Evolutionary conservation across 2,329 filamentous ascomycete species (phyloP).

Genomic region (Penicillium sumatraense): DNA sequence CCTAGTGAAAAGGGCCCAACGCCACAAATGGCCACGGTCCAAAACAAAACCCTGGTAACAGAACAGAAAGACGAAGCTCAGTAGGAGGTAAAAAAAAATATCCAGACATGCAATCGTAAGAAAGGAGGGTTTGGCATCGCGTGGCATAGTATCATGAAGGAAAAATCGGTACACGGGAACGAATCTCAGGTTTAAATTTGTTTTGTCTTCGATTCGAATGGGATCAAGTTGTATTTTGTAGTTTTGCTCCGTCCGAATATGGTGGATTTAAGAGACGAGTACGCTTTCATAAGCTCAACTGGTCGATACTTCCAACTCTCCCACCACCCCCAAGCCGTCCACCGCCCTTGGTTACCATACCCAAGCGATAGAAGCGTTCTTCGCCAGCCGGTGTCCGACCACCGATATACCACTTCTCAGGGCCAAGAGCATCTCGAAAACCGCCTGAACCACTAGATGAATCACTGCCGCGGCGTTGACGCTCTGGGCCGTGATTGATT

Average conservation of each 20-base stretch:
- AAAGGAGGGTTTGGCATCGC: background rate
- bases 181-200: background rate
- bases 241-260: background rate
- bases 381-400: constrained; percentile 52
- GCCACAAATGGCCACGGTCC: background rate
- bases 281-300: constrained; percentile 48
- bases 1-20: background rate
- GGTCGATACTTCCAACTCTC: constrained; percentile 53
- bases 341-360: constrained; percentile 52
- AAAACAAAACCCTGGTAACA: background rate
- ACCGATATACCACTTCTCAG: constrained; percentile 58
- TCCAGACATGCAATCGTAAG: background rate
- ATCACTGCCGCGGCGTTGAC: constrained; percentile 53
- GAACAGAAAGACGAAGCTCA: background rate
- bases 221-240: background rate
- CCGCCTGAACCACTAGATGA: constrained; percentile 53
- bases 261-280: background rate
- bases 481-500: constrained; percentile 40
- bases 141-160: background rate
- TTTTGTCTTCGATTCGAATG: background rate
- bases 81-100: background rate
- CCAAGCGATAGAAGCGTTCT: constrained; percentile 54
- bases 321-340: constrained; percentile 46
- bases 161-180: background rate
- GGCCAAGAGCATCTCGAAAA: constrained; percentile 52